Conservation (phyloP, 371 early-diverging fungal genomes). For the Zychaea mexicana region DNA sequence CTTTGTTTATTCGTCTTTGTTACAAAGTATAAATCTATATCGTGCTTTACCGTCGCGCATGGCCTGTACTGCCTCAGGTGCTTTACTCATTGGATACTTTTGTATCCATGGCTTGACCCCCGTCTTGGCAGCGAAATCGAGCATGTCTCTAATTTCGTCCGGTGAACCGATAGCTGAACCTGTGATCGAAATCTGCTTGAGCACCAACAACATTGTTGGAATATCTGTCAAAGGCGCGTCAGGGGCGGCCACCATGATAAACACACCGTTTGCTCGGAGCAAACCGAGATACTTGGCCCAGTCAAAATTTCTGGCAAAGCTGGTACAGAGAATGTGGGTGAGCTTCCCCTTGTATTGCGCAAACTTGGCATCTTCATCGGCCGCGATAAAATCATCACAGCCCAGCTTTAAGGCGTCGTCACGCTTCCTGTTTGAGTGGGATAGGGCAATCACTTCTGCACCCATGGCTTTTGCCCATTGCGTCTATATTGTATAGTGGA, state of each 20-base stretch:
- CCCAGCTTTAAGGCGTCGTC: slow-evolving; percentile 37
- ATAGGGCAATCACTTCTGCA: slow-evolving; percentile 59
- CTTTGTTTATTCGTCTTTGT: slow-evolving; percentile 12
- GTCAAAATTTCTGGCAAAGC: slow-evolving; percentile 37
- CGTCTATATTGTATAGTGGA: neutral
- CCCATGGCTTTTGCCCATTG: slow-evolving; percentile 66
- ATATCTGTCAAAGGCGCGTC: slow-evolving; percentile 42
- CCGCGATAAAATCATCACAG: slow-evolving; percentile 39
- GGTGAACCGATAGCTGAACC: slow-evolving; percentile 75
- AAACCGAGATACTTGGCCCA: slow-evolving; percentile 44
- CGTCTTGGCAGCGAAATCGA: slow-evolving; percentile 70
- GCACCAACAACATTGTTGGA: slow-evolving; percentile 31
- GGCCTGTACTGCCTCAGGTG: slow-evolving; percentile 62
- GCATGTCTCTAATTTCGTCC: slow-evolving; percentile 58
- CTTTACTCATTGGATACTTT: slow-evolving; percentile 58
- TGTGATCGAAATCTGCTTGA: slow-evolving; percentile 50
- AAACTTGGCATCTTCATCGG: slow-evolving; percentile 15
- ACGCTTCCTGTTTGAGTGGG: slow-evolving; percentile 33
- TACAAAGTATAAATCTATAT: slow-evolving; percentile 67
- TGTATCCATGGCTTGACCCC: slow-evolving; percentile 70
- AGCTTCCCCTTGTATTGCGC: slow-evolving; percentile 9
- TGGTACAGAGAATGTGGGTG: slow-evolving; percentile 38
- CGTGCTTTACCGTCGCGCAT: slow-evolving; percentile 67
- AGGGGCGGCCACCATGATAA: slow-evolving; percentile 66
- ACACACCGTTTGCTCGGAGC: slow-evolving; percentile 46